Evolutionary conservation across 1,284 basidiomycete species (phyloP).

Genomic region (Cerioporus squamosus): DNA sequence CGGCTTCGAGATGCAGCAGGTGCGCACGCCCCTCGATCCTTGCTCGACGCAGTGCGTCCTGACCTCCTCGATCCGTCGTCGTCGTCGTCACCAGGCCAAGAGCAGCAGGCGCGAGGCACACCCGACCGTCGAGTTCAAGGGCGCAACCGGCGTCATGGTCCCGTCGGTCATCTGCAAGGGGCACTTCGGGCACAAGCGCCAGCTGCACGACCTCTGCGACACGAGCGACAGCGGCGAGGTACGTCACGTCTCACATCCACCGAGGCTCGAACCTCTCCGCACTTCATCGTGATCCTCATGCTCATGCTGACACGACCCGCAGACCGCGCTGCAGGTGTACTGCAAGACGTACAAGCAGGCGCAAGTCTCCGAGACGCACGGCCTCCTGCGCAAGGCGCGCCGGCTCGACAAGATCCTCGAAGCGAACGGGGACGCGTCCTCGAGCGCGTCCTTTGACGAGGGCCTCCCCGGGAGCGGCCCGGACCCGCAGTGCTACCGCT

Average conservation of each 20-base stretch:
- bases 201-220: slow-evolving; percentile 84
- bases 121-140: slow-evolving; percentile 80
- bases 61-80: background rate
- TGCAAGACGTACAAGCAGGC: slow-evolving; percentile 85
- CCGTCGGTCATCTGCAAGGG: slow-evolving; percentile 84
- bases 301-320: background rate
- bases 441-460: background rate
- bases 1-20: slow-evolving; percentile 89
- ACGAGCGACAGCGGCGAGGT: slow-evolving; percentile 84
- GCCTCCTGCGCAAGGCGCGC: slow-evolving; percentile 83
- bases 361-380: slow-evolving; percentile 70
- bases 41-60: slow-evolving; percentile 4
- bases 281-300: background rate
- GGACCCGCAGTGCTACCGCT: slow-evolving; percentile 40
- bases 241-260: slow-evolving; percentile 24
- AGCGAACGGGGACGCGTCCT: slow-evolving; percentile 18
- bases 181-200: slow-evolving; percentile 71
- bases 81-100: slow-evolving; percentile 60
- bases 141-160: slow-evolving; percentile 83
- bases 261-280: background rate
- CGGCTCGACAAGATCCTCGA: slow-evolving; percentile 74
- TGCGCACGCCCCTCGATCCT: slow-evolving; percentile 41
- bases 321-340: slow-evolving; percentile 90
- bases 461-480: background rate
- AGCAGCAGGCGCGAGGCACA: slow-evolving; percentile 69